Conservation (phyloP, 108 stramenopile genomes). For the Cylindrotheca closterium region DNA sequence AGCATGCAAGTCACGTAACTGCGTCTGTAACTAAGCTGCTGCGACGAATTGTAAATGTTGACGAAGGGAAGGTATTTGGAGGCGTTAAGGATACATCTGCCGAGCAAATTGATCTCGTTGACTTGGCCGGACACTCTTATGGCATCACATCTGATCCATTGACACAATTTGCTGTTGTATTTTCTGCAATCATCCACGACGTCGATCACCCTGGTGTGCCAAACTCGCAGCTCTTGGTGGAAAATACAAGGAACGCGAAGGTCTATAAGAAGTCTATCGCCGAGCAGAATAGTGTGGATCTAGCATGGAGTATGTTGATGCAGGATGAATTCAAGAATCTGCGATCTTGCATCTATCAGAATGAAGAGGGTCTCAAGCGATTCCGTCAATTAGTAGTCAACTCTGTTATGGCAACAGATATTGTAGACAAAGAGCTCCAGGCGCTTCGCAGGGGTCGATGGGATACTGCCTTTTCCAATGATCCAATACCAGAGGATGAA, state of each 20-base stretch:
- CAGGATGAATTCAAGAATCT: conserved; percentile 16
- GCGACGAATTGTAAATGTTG: conserved; percentile 25
- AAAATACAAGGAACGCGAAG: conserved; percentile 15
- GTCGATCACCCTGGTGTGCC: conserved; percentile 43
- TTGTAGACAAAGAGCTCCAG: conserved; percentile 15
- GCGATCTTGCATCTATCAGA: conserved; percentile 7
- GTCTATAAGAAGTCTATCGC: conserved; percentile 32
- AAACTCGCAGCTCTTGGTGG: conserved; percentile 17
- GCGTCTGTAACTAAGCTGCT: conserved; percentile 43
- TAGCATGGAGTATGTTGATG: conserved; percentile 40
- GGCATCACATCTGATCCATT: conserved; percentile 42
- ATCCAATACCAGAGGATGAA: background rate
- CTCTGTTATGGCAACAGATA: conserved; percentile 20
- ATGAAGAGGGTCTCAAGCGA: conserved; percentile 4
- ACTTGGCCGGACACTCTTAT: conserved; percentile 17
- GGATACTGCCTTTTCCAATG: conserved; percentile 18
- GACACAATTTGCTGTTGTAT: conserved; percentile 43
- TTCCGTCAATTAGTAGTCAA: conserved; percentile 24
- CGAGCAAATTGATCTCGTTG: conserved; percentile 21
- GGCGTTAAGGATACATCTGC: conserved; percentile 11
- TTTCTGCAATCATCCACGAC: conserved; percentile 42
- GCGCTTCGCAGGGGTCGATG: conserved; percentile 14
- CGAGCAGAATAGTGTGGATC: conserved; percentile 30
- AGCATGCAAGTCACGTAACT: conserved; percentile 44
- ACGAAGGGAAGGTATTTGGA: background rate